Conservation (phyloP, 805 yeast genomes). For the Ogataea henricii region DNA sequence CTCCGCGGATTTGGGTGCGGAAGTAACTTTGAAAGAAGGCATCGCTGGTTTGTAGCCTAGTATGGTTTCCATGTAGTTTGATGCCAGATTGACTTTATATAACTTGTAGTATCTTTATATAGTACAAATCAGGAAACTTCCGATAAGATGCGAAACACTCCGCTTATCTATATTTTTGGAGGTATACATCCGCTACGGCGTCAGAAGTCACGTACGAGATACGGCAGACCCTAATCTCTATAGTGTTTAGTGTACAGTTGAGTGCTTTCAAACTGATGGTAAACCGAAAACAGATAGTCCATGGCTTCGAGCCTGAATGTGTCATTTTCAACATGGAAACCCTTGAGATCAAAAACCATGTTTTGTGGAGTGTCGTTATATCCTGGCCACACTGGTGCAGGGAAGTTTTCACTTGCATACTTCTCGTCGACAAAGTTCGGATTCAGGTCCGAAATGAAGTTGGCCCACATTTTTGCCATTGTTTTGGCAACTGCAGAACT, state of each 20-base stretch:
- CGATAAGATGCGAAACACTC: no score
- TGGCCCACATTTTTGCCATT: no score
- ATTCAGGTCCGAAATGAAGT: conserved; percentile 1
- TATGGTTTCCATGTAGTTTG: no score
- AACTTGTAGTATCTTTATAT: no score
- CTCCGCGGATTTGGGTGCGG: conserved; percentile 22
- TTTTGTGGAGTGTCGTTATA: neutral
- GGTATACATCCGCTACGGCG: no score
- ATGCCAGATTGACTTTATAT: no score
- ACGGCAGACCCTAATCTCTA: no score
- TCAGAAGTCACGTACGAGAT: no score
- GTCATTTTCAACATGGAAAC: conserved; percentile 2
- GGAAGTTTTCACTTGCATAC: neutral
- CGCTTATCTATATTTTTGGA: no score
- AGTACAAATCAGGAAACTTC: no score
- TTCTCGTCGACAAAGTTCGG: neutral
- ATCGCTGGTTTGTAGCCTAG: neutral
- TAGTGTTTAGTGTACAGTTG: no score
- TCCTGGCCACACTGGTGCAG: neutral
- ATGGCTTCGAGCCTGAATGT: neutral
- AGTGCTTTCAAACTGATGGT: neutral
- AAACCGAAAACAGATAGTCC: neutral
- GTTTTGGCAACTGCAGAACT: no score
- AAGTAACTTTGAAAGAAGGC: conserved; percentile 17
- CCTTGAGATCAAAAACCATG: conserved; percentile 4